These are phyloP conservation scores for Eucalyptus camaldulensis DNA, from an alignment of 345 rosid genomes.

Conservation along the genomic window DNA sequence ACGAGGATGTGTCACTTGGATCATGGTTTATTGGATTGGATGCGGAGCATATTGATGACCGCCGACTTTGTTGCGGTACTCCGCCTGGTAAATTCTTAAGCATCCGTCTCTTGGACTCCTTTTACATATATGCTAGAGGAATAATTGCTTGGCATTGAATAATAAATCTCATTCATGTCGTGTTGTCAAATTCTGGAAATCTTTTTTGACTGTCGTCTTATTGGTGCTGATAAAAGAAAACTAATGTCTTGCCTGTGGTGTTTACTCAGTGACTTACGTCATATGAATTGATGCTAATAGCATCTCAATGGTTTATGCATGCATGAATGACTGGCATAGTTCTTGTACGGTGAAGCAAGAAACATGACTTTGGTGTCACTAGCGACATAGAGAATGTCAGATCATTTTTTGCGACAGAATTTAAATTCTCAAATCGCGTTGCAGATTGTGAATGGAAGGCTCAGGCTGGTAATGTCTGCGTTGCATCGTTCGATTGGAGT, in stretches of 20 bases:
- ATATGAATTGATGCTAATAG: background rate
- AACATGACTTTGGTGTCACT: background rate
- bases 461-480: conserved; percentile 83
- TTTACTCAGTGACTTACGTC: background rate
- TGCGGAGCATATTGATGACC: conserved; percentile 89
- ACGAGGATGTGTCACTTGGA: conserved; percentile 94
- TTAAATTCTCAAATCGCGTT: background rate
- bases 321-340: background rate
- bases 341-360: background rate
- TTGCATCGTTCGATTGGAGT: conserved; percentile 89
- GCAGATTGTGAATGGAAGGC: conserved; percentile 96
- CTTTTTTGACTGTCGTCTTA: background rate
- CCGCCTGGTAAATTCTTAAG: conserved; percentile 55
- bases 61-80: conserved; percentile 96
- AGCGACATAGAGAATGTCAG: background rate
- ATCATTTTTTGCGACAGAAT: background rate
- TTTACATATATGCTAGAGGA: background rate
- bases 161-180: background rate
- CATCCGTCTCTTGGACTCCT: background rate
- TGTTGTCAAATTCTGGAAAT: background rate
- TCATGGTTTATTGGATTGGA: conserved; percentile 97
- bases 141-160: background rate
- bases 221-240: background rate
- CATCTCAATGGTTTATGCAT: background rate
- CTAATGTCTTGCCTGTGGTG: background rate